phyloP scores from a whole-genome alignment of 2,329 filamentous ascomycete genomes.

The Xylariales sp. region DNA sequence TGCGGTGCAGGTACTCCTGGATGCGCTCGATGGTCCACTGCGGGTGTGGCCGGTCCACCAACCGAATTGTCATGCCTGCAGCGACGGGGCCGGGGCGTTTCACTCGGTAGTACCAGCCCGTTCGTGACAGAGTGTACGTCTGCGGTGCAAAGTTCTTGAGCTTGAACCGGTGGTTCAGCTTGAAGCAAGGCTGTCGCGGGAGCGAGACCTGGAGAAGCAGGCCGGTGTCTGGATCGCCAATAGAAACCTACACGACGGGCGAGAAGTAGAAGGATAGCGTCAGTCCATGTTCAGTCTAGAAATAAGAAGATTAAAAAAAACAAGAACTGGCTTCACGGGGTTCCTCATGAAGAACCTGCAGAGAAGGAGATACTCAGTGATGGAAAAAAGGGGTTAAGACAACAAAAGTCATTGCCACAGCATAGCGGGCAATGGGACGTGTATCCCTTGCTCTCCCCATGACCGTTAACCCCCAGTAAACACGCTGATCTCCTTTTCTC shows the following conservation, averaged over 20 bases:
- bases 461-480: too few relatives aligned
- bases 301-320: too few relatives aligned
- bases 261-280: too few relatives aligned
- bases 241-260: conserved; percentile 8
- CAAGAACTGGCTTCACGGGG: too few relatives aligned
- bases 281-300: too few relatives aligned
- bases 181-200: conserved; percentile 63
- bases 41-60: conserved; percentile 52
- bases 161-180: conserved; percentile 64
- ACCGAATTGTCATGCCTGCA: conserved; percentile 50
- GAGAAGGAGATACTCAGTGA: too few relatives aligned
- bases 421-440: too few relatives aligned
- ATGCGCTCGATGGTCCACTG: conserved; percentile 59
- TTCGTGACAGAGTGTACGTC: conserved; percentile 52
- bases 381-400: too few relatives aligned
- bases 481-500: too few relatives aligned
- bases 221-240: conserved; percentile 28
- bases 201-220: conserved; percentile 55
- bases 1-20: conserved; percentile 58
- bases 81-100: conserved; percentile 48
- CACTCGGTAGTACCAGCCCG: conserved; percentile 64
- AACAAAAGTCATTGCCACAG: too few relatives aligned
- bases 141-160: conserved; percentile 57
- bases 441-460: too few relatives aligned
- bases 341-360: too few relatives aligned